Percentiles rank a stretch among this genome's conserved stretches.
These are phyloP conservation scores for Auriscalpium vulgare DNA, from an alignment of 768 basidiomycete species.

Conservation along the genomic window DNA sequence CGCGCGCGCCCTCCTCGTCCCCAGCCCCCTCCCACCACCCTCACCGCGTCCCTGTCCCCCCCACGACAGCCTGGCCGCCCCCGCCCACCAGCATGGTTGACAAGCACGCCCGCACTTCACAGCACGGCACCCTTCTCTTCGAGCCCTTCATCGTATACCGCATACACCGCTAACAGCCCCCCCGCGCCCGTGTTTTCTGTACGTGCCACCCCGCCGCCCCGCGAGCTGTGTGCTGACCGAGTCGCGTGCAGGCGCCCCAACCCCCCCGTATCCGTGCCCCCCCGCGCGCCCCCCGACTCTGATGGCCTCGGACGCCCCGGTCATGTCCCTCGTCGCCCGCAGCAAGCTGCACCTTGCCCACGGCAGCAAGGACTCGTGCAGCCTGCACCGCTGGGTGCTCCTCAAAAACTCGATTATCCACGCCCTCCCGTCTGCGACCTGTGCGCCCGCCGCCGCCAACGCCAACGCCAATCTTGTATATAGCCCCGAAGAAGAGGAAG, in stretches of 20 bases:
- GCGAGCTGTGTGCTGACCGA: not conserved
- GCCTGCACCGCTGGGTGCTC: constrained; percentile 81
- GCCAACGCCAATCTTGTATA: constrained; percentile 28
- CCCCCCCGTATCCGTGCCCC: constrained; percentile 8
- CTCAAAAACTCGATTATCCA: constrained; percentile 76
- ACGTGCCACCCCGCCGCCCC: not conserved
- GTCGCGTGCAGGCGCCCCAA: constrained; percentile 1
- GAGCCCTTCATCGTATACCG: constrained; percentile 84
- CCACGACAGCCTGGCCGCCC: constrained; percentile 20
- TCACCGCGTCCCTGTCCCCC: constrained; percentile 13
- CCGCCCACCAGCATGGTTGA: constrained; percentile 61
- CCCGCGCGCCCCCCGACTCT: constrained; percentile 20
- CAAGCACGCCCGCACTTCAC: constrained; percentile 71
- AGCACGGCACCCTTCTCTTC: constrained; percentile 82
- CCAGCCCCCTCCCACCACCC: constrained; percentile 13
- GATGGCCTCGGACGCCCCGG: constrained; percentile 38
- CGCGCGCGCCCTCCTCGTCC: constrained; percentile 4
- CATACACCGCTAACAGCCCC: constrained; percentile 53
- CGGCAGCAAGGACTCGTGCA: constrained; percentile 56
- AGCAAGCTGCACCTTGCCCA: constrained; percentile 54
- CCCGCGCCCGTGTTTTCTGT: constrained; percentile 1
- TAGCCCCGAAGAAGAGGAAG: constrained; percentile 34
- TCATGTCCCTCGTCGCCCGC: constrained; percentile 50
- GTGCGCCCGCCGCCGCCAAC: constrained; percentile 22
- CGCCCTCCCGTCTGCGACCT: constrained; percentile 31